Conservation (phyloP, 768 basidiomycete species). For the Boletus subcaerulescens region DNA sequence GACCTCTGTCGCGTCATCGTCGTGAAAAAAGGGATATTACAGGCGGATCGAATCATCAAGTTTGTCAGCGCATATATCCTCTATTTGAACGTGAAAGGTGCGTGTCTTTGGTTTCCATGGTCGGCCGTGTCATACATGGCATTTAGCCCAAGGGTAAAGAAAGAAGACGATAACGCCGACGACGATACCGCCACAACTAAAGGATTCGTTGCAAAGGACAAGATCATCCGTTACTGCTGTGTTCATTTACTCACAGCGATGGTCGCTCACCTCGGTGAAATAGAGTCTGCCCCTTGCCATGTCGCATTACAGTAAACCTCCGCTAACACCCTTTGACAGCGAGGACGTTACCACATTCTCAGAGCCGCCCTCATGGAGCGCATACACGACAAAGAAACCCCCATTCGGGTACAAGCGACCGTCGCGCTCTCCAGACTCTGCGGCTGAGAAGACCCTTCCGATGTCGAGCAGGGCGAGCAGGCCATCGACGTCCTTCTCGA, state of each 20-base stretch:
- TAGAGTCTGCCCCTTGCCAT: slow-evolving; percentile 61
- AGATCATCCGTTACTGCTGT: slow-evolving; percentile 77
- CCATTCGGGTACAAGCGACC: slow-evolving; percentile 76
- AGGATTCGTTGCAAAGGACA: slow-evolving; percentile 86
- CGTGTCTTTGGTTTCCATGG: slow-evolving; percentile 5
- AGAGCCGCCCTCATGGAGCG: slow-evolving; percentile 67
- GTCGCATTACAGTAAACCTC: slow-evolving; percentile 24
- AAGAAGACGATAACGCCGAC: slow-evolving; percentile 41
- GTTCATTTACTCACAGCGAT: slow-evolving; percentile 76
- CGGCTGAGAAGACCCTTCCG: slow-evolving; percentile 61
- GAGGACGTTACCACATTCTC: slow-evolving; percentile 71
- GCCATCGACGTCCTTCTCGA: slow-evolving; percentile 64
- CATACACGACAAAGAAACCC: slow-evolving; percentile 72
- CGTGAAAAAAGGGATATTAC: slow-evolving; percentile 75
- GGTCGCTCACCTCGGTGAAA: slow-evolving; percentile 74
- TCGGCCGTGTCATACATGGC: not conserved
- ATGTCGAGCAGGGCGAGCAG: slow-evolving; percentile 44
- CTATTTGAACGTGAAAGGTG: slow-evolving; percentile 77
- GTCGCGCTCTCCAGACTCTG: slow-evolving; percentile 76
- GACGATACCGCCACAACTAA: slow-evolving; percentile 60
- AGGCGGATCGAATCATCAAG: slow-evolving; percentile 77
- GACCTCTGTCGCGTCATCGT: slow-evolving; percentile 56
- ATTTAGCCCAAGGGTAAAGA: slow-evolving; percentile 35
- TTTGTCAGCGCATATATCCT: slow-evolving; percentile 78
- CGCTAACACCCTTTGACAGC: slow-evolving; percentile 38